Evolutionary conservation across 2,329 filamentous ascomycete species (phyloP), one percentile per base, ranked within the genome.

Genomic region (Botryosphaeria dothidea): DNA sequence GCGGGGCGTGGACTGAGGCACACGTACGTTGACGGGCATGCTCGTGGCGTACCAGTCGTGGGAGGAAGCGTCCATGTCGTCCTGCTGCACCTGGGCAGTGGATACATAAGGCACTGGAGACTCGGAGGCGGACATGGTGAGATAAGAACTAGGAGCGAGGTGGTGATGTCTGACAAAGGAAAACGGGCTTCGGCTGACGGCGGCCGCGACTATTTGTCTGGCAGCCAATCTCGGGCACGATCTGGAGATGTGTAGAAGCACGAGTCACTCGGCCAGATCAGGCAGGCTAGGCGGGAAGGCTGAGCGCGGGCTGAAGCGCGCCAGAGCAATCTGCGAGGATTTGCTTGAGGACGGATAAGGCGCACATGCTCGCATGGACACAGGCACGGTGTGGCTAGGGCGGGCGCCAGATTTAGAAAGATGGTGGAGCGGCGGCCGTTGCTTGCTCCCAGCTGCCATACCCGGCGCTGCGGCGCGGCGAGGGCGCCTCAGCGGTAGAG

Each of bases 1-100:
- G 25, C n/a, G 31, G 9, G 7, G 9, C n/a, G 3, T 2, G 34
- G 48, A 1, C 9, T 15, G 31, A 19, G 29, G 48, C 23, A 34
- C 23, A 41, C 61, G 17, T 63, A 63, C 61, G 61, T 63, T 63
- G 48, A 63, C 61, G 48, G 61, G 38, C 48, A 63, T 46, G 41
- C 27, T 45, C 27, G 56, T 27, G 36, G 27, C 49, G 48, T 63
- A 63, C 61, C 61, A 63, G 34, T 52, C 61, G 46, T 27, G 61
- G 17, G 48, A 19, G 36, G 19, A 43, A 6, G 45, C 19, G 36
- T 51, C 45, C 60, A 62, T 62, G 60, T 62, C 60, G 19, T 62
- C 45, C 9, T 25, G 41, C 29, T 62, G 45, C 23, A 41, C n/a
- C 4, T 19, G 46, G 48, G 61, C 31, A 21, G 49, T 4, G 19